A percentile compares a stretch with the other conserved stretches of the same genome.
These are phyloP conservation scores for Paramyrothecium roridum DNA, from an alignment of 2,329 filamentous ascomycete genomes.

Conservation along the genomic window DNA sequence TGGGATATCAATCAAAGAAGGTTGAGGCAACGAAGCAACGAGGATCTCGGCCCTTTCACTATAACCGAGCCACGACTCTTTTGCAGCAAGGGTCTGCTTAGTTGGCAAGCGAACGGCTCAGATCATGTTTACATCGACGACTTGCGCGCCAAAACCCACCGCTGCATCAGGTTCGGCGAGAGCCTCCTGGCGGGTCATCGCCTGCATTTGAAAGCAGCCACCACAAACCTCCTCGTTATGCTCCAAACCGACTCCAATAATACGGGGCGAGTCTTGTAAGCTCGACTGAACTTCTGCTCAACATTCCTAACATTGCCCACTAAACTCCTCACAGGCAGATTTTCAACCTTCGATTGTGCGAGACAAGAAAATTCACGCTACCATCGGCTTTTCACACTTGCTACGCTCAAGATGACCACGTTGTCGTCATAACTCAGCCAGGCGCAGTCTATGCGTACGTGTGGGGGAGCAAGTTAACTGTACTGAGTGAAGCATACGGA, in stretches of 20 bases:
- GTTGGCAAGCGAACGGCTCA: not conserved
- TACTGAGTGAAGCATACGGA: not conserved
- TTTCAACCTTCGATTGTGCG: not conserved
- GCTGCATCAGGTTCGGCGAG: not conserved
- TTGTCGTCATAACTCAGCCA: not conserved
- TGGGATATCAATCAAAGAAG: not conserved
- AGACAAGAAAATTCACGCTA: not conserved
- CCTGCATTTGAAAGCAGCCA: not conserved
- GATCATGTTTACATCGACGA: not conserved
- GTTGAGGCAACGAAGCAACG: not conserved
- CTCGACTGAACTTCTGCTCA: not conserved
- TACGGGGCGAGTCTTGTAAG: not conserved
- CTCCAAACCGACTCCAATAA: not conserved
- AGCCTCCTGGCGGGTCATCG: not conserved
- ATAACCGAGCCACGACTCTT: not conserved
- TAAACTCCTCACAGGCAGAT: not conserved
- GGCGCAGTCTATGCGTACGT: not conserved
- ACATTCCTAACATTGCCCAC: not conserved
- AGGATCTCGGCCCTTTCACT: not conserved
- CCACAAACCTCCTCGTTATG: not conserved
- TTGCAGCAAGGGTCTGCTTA: not conserved
- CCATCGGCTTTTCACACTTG: not conserved
- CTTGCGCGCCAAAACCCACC: not conserved
- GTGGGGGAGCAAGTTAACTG: not conserved
- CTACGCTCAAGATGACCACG: conserved; percentile 1